Evolutionary conservation across 208 protist species (phyloP), one percentile per base, ranked within the genome.

Genomic region (Wallacemonas sp.): DNA sequence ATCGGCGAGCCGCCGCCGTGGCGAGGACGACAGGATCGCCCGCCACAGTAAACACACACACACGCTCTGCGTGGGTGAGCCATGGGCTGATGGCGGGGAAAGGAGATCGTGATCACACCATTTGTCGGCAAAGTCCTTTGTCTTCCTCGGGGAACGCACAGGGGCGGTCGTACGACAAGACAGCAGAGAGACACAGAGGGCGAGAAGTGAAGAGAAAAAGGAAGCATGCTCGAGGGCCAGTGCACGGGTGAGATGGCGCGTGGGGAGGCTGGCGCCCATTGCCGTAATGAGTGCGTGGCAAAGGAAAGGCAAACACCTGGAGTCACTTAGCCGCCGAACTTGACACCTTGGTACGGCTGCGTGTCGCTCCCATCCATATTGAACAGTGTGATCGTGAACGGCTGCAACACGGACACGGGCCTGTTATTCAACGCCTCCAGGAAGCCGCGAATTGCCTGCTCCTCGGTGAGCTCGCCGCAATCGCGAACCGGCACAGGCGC

Each of bases 321-420:
- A 21, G 19, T 37, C 12, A 69, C 33, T 22, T 0, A 66, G 9
- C 89, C 90, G 52, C 90, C 90, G 58, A 95, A 91, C 63, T 95
- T 95, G 8, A 95, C 90, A 32, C 90, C 90, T 54, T 95, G 70
- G 63, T 93, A 95, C 1, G 90, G 90, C 59, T 86, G 73, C 32
- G 57, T 76, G 9, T 73, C 30, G 61, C 76, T 86, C 29, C 87
- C 90, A 63, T 95, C 90, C 15, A 95, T 68, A 52, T 95, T 95
- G 61, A 95, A 95, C 2, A 95, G 77, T 24, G 87, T 91, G n/a
- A 95, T 86, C 48, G 74, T 78, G 68, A 91, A 92, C 22, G 87
- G 83, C 3, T 78, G 70, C 69, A 86, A 69, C 2, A 81, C 61
- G 5, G 86, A 92, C 27, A 83, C 76, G 1, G 81, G 84, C 1